Base-by-base conservation (phyloP, 2,329 filamentous ascomycete genomes). In the Aspergillus sclerotialis region DNA sequence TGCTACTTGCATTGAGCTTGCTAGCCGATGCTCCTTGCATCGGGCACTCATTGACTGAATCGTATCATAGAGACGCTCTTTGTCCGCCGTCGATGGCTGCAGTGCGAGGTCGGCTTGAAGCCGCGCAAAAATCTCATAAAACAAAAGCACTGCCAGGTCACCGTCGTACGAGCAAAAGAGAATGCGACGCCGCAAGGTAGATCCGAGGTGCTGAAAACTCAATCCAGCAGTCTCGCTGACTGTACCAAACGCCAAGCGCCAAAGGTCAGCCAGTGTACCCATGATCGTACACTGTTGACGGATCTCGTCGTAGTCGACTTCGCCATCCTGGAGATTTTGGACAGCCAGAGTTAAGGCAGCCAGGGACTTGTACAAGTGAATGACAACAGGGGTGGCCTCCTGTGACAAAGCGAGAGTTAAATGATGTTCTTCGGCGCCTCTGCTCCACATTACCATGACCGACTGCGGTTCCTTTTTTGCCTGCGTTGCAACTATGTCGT, bases 81-180 rank as follows among this genome's bases (percentile, higher is more conserved):
- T n/a, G n/a, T n/a, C n/a, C n/a, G n/a, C n/a, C n/a, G n/a, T n/a
- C n/a, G n/a, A n/a, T n/a, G n/a, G n/a, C n/a, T n/a, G n/a, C n/a
- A n/a, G n/a, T n/a, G n/a, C n/a, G n/a, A n/a, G n/a, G n/a, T n/a
- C n/a, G n/a, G n/a, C n/a, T n/a, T n/a, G n/a, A n/a, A n/a, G n/a
- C n/a, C n/a, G n/a, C n/a, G n/a, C n/a, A n/a, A n/a, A n/a, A n/a
- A n/a, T n/a, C n/a, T n/a, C n/a, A n/a, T n/a, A n/a, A n/a, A 35
- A 35, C 4, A 30, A n/a, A n/a, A 35, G 33, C 9, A 35, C 29
- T 3, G 33, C 27, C 19, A 35, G 19, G 18, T 35, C 28, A 8
- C 18, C 28, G 8, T 35, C 33, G 13, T 12, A 25, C 4, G 28
- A n/a, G 14, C 33, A 35, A 14, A 35, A 30, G 4, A 26, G 16